These are phyloP conservation scores for Trichosporon sp. DNA, from an alignment of 1,284 basidiomycete species.

Conservation along the genomic window DNA sequence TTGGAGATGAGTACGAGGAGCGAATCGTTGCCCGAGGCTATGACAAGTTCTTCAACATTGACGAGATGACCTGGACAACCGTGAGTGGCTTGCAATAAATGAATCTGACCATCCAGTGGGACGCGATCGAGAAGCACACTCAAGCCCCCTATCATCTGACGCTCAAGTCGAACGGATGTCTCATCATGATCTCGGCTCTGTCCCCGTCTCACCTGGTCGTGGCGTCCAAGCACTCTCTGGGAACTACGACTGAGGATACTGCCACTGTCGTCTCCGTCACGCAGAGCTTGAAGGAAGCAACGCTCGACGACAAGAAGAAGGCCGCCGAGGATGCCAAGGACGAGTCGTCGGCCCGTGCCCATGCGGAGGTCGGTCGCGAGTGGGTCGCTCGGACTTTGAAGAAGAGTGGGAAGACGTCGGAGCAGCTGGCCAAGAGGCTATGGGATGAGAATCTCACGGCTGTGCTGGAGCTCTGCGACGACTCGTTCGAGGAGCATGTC, in stretches of 20 bases:
- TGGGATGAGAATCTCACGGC: conserved; percentile 86
- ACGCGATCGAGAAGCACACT: conserved; percentile 65
- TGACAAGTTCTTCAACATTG: conserved; percentile 99
- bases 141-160: conserved; percentile 79
- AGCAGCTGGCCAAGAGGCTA: conserved; percentile 65
- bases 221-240: conserved; percentile 88
- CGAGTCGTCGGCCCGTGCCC: conserved; percentile 27
- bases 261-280: conserved; percentile 9
- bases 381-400: conserved; percentile 77
- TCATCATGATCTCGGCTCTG: conserved; percentile 90
- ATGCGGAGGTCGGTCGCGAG: conserved; percentile 45
- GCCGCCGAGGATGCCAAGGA: conserved; percentile 18
- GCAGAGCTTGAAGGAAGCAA: conserved; percentile 6
- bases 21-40: conserved; percentile 87
- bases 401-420: conserved; percentile 61
- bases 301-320: conserved; percentile 17
- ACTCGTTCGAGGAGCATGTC: conserved; percentile 96
- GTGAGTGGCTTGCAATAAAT: conserved; percentile 53
- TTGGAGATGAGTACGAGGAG: conserved; percentile 25
- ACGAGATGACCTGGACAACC: conserved; percentile 88
- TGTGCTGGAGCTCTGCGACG: conserved; percentile 93
- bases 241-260: conserved; percentile 48
- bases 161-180: conserved; percentile 95
- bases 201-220: conserved; percentile 69
- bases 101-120: conserved; percentile 61